Conservation (phyloP, 2,329 filamentous ascomycete genomes). For the Pseudocercospora musae region DNA sequence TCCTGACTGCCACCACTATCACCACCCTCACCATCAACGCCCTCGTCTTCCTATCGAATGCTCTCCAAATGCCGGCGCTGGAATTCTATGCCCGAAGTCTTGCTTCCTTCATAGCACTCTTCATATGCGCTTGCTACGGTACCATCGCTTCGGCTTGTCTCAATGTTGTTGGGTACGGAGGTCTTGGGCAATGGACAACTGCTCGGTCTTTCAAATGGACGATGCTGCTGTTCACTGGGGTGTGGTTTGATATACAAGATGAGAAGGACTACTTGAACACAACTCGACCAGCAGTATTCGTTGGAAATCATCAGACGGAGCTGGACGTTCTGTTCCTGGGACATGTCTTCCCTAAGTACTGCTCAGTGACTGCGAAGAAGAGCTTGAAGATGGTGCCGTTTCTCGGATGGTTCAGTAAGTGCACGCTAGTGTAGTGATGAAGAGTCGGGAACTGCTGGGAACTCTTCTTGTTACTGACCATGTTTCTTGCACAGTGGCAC, state of each 20-base stretch:
- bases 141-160: conserved; percentile 70
- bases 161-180: conserved; percentile 66
- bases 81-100: conserved; percentile 66
- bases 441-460: not conserved
- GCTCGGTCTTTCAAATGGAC: conserved; percentile 74
- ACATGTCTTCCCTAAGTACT: conserved; percentile 83
- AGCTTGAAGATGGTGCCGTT: conserved; percentile 75
- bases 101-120: conserved; percentile 41
- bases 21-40: conserved; percentile 34
- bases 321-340: conserved; percentile 92
- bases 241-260: conserved; percentile 69
- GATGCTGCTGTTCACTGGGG: conserved; percentile 72
- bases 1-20: conserved; percentile 27
- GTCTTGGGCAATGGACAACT: conserved; percentile 80
- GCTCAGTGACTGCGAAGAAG: conserved; percentile 88
- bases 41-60: conserved; percentile 36
- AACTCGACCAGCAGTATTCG: conserved; percentile 78
- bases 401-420: conserved; percentile 82
- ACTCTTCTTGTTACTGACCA: conserved; percentile 3
- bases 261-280: conserved; percentile 32
- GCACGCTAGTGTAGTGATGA: not conserved
- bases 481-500: conserved; percentile 52
- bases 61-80: conserved; percentile 33
- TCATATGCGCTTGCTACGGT: conserved; percentile 63
- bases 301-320: conserved; percentile 91